Evolutionary conservation across 176 grass and related monocot genomes (phyloP), one percentile per base, ranked within the genome.

Genomic region (Oryza officinalis): DNA sequence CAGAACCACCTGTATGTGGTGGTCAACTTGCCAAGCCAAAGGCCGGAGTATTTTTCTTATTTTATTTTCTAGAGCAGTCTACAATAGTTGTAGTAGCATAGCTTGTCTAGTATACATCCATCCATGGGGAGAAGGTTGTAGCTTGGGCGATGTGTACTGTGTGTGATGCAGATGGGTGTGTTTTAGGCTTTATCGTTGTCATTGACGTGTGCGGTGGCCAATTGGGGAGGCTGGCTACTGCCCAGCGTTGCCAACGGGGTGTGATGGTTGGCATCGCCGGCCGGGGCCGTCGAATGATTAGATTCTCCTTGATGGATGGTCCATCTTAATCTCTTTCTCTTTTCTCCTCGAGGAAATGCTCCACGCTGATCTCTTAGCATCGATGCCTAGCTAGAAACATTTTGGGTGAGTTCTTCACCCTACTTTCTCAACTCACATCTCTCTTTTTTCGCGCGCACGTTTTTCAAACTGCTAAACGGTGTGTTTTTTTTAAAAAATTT

Each of bases 1-100:
- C 74, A 60, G 11, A 57, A 20, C 52, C 52, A 57, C 17, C 80
- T 82, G 52, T 43, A 2, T 57, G 52, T 57, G 57, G 13, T 41
- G 41, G 31, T 60, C 73, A 82, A 77, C 63, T 80, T 86, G 77
- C 50, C 26, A 3, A 87, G 38, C 25, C 85, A 25, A 25, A 61
- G 57, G 22, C 57, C 12, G 57, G 57, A 61, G 57, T 52, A 52
- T 60, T 60, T 22, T 60, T 54, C 3, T 54, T 18, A 22, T 50
- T 50, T 5, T 50, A 41, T 50, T 50, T 50, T 18, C 3, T 50
- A 57, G 18, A 57, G 18, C 20, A 9, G n/a, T 61, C 22, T 61
- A 61, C n/a, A 25, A 22, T 31, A 5, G 35, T 63, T 61, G n/a
- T 44, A 9, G 35, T 44, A 61, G 67, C 5, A 23, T 60, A 60